Base-by-base conservation (phyloP, 768 basidiomycete species). In the Leccinellum luteum region DNA sequence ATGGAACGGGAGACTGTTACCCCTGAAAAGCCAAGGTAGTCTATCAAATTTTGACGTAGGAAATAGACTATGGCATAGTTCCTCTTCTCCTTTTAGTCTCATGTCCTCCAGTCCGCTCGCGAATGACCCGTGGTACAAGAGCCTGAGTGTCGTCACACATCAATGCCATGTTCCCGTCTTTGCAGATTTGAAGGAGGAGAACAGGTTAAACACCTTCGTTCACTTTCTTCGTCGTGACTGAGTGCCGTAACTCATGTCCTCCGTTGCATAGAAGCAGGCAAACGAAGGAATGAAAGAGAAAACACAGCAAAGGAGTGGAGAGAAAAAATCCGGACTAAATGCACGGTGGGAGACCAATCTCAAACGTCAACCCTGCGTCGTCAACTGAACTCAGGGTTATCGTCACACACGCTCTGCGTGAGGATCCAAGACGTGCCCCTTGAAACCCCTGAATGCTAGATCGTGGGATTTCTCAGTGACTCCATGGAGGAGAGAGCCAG, bases 371-470 rank as follows among this genome's bases (percentile, higher is more conserved):
- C 54, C 81, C 82, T 59, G 69, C 76, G 34, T 70, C 83, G 63
- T 71, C 77, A 35, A 91, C 90, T 7, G 86, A 89, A 64, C 71
- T 96, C 56, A 81, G 76, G 64, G 74, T 96, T 31, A 49, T 13
- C 15, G 30, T 19, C 28, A 6, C 13, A 9, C 12, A 25, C 23
- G 4, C 25, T 25, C 25, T 14, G 14, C 25, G n/a, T 6, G 15
- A 27, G 48, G 48, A 74, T 94, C 54, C 75, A 79, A 66, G 78
- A 83, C 14, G 82, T 94, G 5, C 38, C 83, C 88, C 45, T 72
- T 96, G 66, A 88, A 89, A 41, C 85, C 83, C 2, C 72, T 97
- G 59, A 75, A 88, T 54, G 85, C 86, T 92, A 95, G 73, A 79
- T 96, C 56, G 87, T 96, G 17, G 93, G 93, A 10, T 60, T 96